These are phyloP conservation scores for Neurospora sp. DNA, from an alignment of 2,329 filamentous ascomycete species.

Conservation along the genomic window DNA sequence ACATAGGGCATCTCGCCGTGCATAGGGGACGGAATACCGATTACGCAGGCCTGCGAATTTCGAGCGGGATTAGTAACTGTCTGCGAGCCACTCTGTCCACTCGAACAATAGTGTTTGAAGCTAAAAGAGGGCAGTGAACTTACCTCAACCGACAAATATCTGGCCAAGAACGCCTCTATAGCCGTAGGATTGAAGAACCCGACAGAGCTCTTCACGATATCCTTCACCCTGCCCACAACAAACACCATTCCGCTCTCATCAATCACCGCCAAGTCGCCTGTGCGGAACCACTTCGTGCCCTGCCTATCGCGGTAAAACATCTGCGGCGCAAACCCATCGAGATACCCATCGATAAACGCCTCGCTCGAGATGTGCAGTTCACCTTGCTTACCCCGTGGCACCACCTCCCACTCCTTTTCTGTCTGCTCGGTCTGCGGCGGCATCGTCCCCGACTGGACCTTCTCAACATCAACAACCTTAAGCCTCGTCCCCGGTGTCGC, in stretches of 20 bases:
- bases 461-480: not conserved
- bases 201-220: not conserved
- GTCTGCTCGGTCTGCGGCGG: not conserved
- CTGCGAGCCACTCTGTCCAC: not conserved
- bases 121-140: not conserved
- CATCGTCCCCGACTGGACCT: not conserved
- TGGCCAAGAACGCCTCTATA: not conserved
- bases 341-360: not conserved
- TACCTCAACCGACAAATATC: not conserved
- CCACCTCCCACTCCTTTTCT: not conserved
- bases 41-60: not conserved
- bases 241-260: not conserved
- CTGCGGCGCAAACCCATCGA: not conserved
- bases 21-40: not conserved
- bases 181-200: not conserved
- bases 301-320: not conserved
- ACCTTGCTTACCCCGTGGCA: not conserved
- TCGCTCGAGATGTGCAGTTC: not conserved
- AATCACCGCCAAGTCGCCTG: not conserved
- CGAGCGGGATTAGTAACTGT: not conserved
- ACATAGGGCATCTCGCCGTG: not conserved
- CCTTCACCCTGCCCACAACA: not conserved
- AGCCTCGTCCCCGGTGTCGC: not conserved
- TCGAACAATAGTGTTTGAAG: not conserved
- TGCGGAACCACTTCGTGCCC: not conserved